These are phyloP conservation scores for Ciborinia camelliae DNA, from an alignment of 2,329 filamentous ascomycete species.

Conservation along the genomic window DNA sequence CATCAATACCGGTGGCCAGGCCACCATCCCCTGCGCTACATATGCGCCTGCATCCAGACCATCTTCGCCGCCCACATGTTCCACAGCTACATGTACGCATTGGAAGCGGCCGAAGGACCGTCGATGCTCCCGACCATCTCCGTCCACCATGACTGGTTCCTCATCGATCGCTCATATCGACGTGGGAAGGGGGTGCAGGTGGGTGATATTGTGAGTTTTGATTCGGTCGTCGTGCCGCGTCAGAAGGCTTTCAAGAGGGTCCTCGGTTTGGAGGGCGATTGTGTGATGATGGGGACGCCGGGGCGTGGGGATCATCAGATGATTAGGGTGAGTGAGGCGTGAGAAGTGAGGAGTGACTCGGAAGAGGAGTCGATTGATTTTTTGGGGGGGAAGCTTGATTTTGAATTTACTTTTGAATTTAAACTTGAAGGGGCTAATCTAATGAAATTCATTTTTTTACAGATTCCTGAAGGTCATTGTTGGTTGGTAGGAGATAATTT, in stretches of 20 bases:
- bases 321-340: conserved; percentile 51
- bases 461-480: conserved; percentile 90
- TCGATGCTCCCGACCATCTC: conserved; percentile 88
- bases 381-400: no score
- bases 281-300: conserved; percentile 64
- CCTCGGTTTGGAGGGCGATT: conserved; percentile 52
- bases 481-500: conserved; percentile 90
- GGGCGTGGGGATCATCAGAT: conserved; percentile 44
- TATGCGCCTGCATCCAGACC: conserved; percentile 47
- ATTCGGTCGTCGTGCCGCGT: conserved; percentile 65
- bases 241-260: conserved; percentile 67
- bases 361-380: background rate
- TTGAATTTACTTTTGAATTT: no score
- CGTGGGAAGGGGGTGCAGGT: conserved; percentile 65
- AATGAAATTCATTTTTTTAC: no score
- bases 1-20: conserved; percentile 22
- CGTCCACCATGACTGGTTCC: conserved; percentile 62
- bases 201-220: conserved; percentile 81
- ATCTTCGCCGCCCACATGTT: conserved; percentile 50
- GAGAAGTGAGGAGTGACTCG: background rate
- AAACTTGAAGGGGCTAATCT: conserved; percentile 7
- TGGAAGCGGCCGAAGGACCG: conserved; percentile 63
- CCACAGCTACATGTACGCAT: conserved; percentile 58
- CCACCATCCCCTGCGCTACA: conserved; percentile 41
- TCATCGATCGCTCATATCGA: conserved; percentile 65